Conservation (phyloP, 139 green algal genomes). For the Chlorella ohadii region DNA sequence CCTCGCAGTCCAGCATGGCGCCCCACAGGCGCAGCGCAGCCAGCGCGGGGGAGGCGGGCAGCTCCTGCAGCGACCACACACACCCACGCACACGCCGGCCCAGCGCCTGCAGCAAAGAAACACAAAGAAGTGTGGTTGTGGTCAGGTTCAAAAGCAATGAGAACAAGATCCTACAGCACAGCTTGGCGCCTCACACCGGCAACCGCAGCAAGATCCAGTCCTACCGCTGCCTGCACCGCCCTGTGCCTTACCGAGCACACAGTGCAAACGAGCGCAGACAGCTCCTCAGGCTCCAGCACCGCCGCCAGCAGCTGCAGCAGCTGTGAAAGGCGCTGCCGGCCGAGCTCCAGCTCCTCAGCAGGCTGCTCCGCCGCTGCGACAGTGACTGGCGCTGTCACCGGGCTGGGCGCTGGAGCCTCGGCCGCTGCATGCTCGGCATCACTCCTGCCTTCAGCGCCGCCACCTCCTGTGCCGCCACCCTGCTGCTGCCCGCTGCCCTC, state of each 20-base stretch:
- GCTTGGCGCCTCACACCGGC: too few species aligned
- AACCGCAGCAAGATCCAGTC: too few species aligned
- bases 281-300: constrained; percentile 37
- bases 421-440: not conserved
- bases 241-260: too few species aligned
- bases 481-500: not conserved
- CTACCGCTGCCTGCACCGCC: too few species aligned
- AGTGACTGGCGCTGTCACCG: not conserved
- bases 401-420: not conserved
- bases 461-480: too few species aligned
- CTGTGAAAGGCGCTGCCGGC: not conserved
- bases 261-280: constrained; percentile 9
- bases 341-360: not conserved
- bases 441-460: not conserved
- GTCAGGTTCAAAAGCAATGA: too few species aligned
- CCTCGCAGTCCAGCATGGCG: constrained; percentile 24
- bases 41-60: constrained; percentile 9
- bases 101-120: constrained; percentile 13
- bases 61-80: not conserved
- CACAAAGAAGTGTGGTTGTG: too few species aligned
- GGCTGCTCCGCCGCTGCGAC: not conserved
- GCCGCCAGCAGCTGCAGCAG: constrained; percentile 41
- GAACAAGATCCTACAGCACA: too few species aligned
- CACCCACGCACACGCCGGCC: not conserved
- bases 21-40: constrained; percentile 29